These are phyloP conservation scores for Brassica juncea DNA, from an alignment of 345 rosid genomes.

Conservation along the genomic window DNA sequence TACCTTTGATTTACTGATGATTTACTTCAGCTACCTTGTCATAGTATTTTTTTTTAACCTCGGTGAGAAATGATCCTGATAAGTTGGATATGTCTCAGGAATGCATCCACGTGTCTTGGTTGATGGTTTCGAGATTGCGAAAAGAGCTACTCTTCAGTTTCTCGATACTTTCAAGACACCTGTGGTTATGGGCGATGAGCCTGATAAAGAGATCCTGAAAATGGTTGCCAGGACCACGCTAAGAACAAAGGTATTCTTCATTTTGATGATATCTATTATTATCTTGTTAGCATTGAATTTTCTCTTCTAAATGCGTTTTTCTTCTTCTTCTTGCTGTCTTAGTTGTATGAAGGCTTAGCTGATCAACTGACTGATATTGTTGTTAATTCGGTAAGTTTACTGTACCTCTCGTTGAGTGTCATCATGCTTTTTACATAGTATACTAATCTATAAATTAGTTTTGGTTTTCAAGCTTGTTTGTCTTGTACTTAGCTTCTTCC, in stretches of 20 bases:
- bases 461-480: conserved; percentile 3
- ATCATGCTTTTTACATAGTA: neutral
- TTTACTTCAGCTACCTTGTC: neutral
- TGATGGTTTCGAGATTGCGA: conserved; percentile 97
- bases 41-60: neutral
- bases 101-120: conserved; percentile 99
- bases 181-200: conserved; percentile 90
- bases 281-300: neutral
- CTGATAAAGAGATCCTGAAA: conserved; percentile 89
- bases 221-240: conserved; percentile 97
- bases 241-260: conserved; percentile 77
- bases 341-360: conserved; percentile 89
- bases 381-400: conserved; percentile 68
- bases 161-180: conserved; percentile 95
- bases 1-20: neutral
- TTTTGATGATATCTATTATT: conserved; percentile 7
- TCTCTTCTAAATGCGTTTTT: neutral
- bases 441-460: conserved; percentile 10
- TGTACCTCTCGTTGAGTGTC: neutral
- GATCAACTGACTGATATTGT: conserved; percentile 94
- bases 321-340: conserved; percentile 26
- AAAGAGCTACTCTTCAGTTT: conserved; percentile 87
- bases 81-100: conserved; percentile 46
- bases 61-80: conserved; percentile 4
- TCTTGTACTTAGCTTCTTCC: conserved; percentile 14